Percentiles rank a stretch among this genome's conserved stretches.
These are phyloP conservation scores for Penicillium robsamsonii DNA, from an alignment of 495 filamentous ascomycete species.

Conservation along the genomic window DNA sequence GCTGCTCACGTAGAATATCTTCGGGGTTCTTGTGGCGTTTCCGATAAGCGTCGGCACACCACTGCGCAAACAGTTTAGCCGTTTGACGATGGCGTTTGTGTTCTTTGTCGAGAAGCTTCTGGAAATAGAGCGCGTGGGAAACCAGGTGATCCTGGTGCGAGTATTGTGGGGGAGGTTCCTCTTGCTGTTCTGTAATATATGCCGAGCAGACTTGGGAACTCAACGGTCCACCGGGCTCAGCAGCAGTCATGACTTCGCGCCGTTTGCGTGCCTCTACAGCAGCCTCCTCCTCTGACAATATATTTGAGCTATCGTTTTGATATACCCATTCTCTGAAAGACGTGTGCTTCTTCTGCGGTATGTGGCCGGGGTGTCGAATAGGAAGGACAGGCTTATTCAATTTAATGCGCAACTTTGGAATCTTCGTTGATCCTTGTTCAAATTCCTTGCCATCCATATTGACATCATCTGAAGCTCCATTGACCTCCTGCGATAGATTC, in stretches of 20 bases:
- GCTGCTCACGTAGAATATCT: constrained; percentile 47
- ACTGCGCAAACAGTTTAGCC: constrained; percentile 44
- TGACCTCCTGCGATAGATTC: constrained; percentile 16
- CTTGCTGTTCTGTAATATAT: constrained; percentile 73
- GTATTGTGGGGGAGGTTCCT: constrained; percentile 72
- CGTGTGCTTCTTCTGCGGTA: constrained; percentile 41
- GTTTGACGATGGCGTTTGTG: constrained; percentile 63
- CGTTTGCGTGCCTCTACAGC: constrained; percentile 49
- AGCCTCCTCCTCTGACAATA: constrained; percentile 56
- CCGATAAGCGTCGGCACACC: constrained; percentile 46
- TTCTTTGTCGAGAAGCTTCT: constrained; percentile 73
- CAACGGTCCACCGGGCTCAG: constrained; percentile 70
- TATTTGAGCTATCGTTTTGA: constrained; percentile 37
- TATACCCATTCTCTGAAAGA: constrained; percentile 60
- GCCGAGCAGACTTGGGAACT: constrained; percentile 67
- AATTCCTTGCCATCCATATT: constrained; percentile 21
- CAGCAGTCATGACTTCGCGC: constrained; percentile 63
- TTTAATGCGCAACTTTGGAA: constrained; percentile 51
- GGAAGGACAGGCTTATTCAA: constrained; percentile 51
- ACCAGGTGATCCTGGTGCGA: constrained; percentile 82
- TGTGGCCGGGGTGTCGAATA: constrained; percentile 53
- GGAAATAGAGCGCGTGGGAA: constrained; percentile 76
- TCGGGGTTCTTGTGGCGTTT: constrained; percentile 48
- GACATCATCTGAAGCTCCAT: constrained; percentile 8
- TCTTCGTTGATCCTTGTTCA: constrained; percentile 23